Conservation (phyloP, 2,329 filamentous ascomycete species). For the Diaporthe amygdali region DNA sequence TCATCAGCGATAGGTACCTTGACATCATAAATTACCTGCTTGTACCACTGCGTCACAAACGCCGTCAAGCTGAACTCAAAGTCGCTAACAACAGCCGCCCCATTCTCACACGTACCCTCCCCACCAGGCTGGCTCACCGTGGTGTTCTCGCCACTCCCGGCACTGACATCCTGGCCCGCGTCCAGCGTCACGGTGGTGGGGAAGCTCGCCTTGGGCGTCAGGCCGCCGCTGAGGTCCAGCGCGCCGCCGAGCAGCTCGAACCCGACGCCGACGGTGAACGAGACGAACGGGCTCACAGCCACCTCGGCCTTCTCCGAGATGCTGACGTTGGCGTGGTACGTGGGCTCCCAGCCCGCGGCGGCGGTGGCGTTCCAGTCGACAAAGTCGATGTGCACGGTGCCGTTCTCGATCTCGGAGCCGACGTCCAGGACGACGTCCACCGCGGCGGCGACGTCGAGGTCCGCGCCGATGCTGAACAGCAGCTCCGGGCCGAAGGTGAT, state of each 20-base stretch:
- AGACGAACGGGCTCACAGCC: slow-evolving; percentile 32
- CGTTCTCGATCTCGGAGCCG: slow-evolving; percentile 29
- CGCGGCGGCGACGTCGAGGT: slow-evolving; percentile 40
- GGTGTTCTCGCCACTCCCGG: slow-evolving; percentile 7
- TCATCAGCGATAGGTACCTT: slow-evolving; percentile 32
- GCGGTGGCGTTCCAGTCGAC: slow-evolving; percentile 29
- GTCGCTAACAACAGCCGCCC: slow-evolving; percentile 31
- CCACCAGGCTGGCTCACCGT: slow-evolving; percentile 19
- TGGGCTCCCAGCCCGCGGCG: slow-evolving; percentile 28
- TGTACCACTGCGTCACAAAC: slow-evolving; percentile 34
- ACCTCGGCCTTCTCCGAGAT: slow-evolving; percentile 29
- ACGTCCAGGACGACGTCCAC: slow-evolving; percentile 27
- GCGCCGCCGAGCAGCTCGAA: slow-evolving; percentile 32
- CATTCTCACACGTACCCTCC: slow-evolving; percentile 29
- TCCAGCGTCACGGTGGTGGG: slow-evolving; percentile 31
- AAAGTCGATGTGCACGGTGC: slow-evolving; percentile 34
- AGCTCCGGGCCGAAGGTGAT: slow-evolving; percentile 38
- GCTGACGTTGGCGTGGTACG: slow-evolving; percentile 26
- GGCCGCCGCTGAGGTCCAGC: slow-evolving; percentile 33
- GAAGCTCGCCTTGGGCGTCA: slow-evolving; percentile 33
- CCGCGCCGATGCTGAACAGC: slow-evolving; percentile 42
- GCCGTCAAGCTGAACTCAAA: slow-evolving; percentile 33
- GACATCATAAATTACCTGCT: slow-evolving; percentile 31
- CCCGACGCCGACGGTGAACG: slow-evolving; percentile 29
- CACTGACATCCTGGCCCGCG: slow-evolving; percentile 28